These are phyloP conservation scores for Cryptococcus neoformans DNA, from an alignment of 1,284 basidiomycete species.

Conservation along the genomic window DNA sequence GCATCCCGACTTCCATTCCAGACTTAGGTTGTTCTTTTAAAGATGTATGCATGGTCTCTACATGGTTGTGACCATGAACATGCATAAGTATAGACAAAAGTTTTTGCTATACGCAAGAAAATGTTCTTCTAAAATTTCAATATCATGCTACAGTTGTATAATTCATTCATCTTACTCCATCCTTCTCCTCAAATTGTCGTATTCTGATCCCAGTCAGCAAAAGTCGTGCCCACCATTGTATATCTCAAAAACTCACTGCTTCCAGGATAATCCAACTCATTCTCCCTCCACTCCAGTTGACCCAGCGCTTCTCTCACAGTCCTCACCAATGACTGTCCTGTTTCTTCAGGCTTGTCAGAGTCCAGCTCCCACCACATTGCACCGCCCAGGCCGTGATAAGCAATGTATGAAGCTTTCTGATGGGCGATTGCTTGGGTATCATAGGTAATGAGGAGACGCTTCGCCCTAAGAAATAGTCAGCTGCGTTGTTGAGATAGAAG, in stretches of 20 bases:
- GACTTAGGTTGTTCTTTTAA: too few species aligned
- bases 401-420: constrained; percentile 73
- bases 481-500: too few species aligned
- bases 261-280: constrained; percentile 39
- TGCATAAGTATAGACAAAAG: too few species aligned
- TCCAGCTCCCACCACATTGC: constrained; percentile 72
- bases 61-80: too few species aligned
- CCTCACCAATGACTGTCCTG: constrained; percentile 28
- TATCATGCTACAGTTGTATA: too few species aligned
- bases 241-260: constrained; percentile 29
- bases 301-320: constrained; percentile 34
- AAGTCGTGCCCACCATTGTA: too few species aligned
- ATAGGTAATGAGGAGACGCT: constrained; percentile 64
- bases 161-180: constrained; percentile 5
- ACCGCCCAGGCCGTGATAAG: constrained; percentile 62
- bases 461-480: not conserved
- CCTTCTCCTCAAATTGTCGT: constrained; percentile 25
- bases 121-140: too few species aligned
- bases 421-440: constrained; percentile 71
- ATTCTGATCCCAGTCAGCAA: constrained; percentile 1
- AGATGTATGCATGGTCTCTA: too few species aligned
- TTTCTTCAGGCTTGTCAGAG: constrained; percentile 38
- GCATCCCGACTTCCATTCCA: too few species aligned
- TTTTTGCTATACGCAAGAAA: too few species aligned
- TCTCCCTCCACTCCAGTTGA: constrained; percentile 29